A percentile compares a stretch with the other conserved stretches of the same genome.
Evolutionary conservation across 73 alveolate genomes (phyloP).

Genomic region (Paramecium sexaurelia): DNA sequence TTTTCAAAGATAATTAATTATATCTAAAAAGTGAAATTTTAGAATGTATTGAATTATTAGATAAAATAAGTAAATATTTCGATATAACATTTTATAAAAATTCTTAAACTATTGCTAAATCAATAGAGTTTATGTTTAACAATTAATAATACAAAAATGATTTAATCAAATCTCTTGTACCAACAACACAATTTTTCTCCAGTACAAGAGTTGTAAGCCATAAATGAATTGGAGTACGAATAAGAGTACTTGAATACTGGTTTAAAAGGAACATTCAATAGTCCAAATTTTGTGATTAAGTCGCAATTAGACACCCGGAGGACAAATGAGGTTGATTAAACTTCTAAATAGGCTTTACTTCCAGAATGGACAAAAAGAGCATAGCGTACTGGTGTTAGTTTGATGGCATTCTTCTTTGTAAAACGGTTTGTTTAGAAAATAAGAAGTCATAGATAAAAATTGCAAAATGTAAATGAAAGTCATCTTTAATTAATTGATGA

Average conservation of each 20-base stretch:
- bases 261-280: neutral
- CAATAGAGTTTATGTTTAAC: neutral
- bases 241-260: neutral
- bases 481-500: constrained; percentile 22
- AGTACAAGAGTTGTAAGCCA: constrained; percentile 2
- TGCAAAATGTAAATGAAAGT: neutral
- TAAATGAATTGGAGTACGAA: neutral
- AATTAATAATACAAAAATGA: neutral
- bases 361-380: constrained; percentile 19
- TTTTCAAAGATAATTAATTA: too few relatives aligned
- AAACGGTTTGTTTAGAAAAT: constrained; percentile 3
- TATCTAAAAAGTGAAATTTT: too few relatives aligned
- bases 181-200: neutral
- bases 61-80: too few relatives aligned
- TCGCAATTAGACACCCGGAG: neutral
- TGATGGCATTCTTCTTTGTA: constrained; percentile 6
- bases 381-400: constrained; percentile 9
- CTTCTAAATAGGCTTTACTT: neutral
- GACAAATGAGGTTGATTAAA: neutral
- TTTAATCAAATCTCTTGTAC: neutral
- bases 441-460: neutral
- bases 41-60: too few relatives aligned
- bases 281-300: neutral
- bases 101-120: neutral
- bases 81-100: neutral